Base-by-base conservation (phyloP, 768 basidiomycete genomes). In the Boletus subparvulus region DNA sequence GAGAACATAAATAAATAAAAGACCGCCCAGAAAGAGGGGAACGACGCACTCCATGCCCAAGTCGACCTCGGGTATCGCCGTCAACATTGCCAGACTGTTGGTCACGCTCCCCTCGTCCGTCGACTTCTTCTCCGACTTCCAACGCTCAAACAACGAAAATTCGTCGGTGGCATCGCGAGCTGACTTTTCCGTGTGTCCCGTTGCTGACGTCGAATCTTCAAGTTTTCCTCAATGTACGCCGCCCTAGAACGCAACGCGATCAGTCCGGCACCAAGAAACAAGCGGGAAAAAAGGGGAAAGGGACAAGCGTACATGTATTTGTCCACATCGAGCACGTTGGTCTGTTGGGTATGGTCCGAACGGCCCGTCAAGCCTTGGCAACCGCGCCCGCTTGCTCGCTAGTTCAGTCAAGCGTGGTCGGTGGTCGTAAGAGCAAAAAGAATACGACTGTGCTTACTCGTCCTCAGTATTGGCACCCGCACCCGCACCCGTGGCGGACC, bases 41-140 rank as follows among this genome's bases (percentile, higher is more conserved):
- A 41, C 0, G 35, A 86, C 92, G 64, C 64, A 98, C 95, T 99
- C 94, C 89, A 98, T 97, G 54, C 97, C 97, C 5, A 99, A 80
- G 72, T 99, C 96, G 10, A 98, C 94, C 69, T 98, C 97, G 0
- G 96, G 97, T 64, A 99, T 98, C 36, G 92, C 94, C 16, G 95
- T 98, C 52, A 99, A 79, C 97, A 98, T 99, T 4, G 92, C 86
- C 72, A 96, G 67, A 63, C 91, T 94, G 61, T 92, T 94, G 13
- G 94, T 92, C 26, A 98, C 94, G 66, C 84, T 97, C 9, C 96
- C 97, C 58, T 95, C 95, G 57, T 97, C 92, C 4, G 82, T 78
- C 14, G 74, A 69, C 58, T 62, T 79, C 65, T 82, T 83, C 46
- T 81, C 81, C 6, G 77, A 71, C 66, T 82, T 87, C 80, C 83